Base-by-base conservation (phyloP, 2,329 filamentous ascomycete genomes). In the Orbilia oligospora region DNA sequence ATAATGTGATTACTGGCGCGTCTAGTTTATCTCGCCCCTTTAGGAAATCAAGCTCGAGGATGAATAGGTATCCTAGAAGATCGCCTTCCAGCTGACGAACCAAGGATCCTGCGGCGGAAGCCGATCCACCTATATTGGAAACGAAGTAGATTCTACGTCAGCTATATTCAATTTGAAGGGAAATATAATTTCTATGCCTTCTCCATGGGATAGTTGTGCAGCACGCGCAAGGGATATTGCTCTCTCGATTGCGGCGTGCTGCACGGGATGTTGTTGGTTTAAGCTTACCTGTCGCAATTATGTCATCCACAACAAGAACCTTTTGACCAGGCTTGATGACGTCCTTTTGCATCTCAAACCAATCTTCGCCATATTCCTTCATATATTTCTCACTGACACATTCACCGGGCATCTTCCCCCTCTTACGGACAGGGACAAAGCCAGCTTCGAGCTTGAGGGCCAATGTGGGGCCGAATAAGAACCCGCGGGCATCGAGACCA, bases 341-440 rank as follows among this genome's bases (percentile, higher is more conserved):
- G 85, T 92, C 94, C 81, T 89, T 87, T 87, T 99, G 96, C 87
- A 99, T 97, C 88, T 98, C 93, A 87, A 99, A 98, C 84, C 91
- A 91, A 85, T 99, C 96, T 85, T 91, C 89, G 80, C 96, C 96
- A 84, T 99, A 99, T 86, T 99, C 96, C 88, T 99, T 99, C 86
- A 94, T 87, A 85, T 93, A 99, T 82, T 89, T 88, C 81, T 94
- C 94, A 71, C 93, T 97, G 83, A 92, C 91, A 83, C 92, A 94
- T 76, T 92, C 91, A 36, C 96, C 96, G 5, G 96, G 96, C 81
- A 99, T 89, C 89, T 99, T 99, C 84, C 96, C 96, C 88, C 91
- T 87, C 89, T 99, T 99, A 84, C 96, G 89, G 80, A 98, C 94
- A 16, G 96, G 94, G 79, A 97, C 96, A 84, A 99, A 99, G 80